Base-by-base conservation (phyloP, 164 flowering plant genomes). In the Aristolochia californica region DNA sequence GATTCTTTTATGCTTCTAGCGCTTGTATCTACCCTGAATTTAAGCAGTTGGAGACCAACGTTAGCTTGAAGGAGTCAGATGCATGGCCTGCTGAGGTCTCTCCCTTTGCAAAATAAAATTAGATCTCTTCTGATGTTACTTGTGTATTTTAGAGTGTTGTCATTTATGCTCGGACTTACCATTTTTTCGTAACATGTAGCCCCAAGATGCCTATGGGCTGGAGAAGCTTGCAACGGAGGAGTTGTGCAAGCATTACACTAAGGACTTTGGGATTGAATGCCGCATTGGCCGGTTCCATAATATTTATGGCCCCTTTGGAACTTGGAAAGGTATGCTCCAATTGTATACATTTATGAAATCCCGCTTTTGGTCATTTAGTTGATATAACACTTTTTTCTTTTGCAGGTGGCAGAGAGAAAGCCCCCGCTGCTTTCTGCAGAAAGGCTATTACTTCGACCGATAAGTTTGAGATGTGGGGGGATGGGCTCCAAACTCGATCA, bases 81-180 rank as follows among this genome's bases (percentile, higher is more conserved):
- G 98, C 98, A 5, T 93, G 97, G 98, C 98, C 98, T 73, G 98
- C 98, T 1, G 98, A 93, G 97, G 98, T 93, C 69, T 52, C 64
- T 62, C 23, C 43, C 13, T 54, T 26, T 5, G 4, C 5, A 4
- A 47, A 17, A 17, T 17, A 47, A 17, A 16, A 11, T 17, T 47
- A 2, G 50, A 4, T 47, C 22, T 47, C 15, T 17, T 20, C 50
- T 2, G 50, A 20, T 7, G 18, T 17, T 20, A 11, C 18, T 47
- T 17, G 18, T 2, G 50, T 17, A 47, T 17, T 8, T 47, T 8
- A 4, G 20, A 16, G 5, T 13, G 5, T 17, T 16, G 4, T 16
- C 3, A 47, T 2, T 13, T 17, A 17, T 20, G 18, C 50, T n/a
- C 8, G 3, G 16, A 2, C 15, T 47, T 47, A n/a, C 50, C 18